Conservation (phyloP, 768 basidiomycete genomes). For the Kwoniella sp. region DNA sequence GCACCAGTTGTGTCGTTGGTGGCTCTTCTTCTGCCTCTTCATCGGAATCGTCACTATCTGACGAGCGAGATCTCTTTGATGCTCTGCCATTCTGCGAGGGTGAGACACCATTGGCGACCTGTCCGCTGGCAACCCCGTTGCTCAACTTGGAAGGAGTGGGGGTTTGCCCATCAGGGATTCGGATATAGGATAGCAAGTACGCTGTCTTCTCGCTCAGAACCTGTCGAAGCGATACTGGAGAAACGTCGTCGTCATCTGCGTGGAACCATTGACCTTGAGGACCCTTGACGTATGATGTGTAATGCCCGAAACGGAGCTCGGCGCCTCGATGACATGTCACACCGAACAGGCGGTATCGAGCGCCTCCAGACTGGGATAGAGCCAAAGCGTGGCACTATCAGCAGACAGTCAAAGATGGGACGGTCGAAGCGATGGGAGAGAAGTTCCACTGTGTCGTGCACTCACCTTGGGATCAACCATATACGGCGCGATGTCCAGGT, state of each 20-base stretch:
- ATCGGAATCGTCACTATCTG: conserved; percentile 1
- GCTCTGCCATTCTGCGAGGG: neutral
- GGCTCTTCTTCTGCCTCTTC: conserved; percentile 7
- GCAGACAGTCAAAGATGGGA: conserved; percentile 3
- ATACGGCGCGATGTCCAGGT: conserved; percentile 69
- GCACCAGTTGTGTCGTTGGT: neutral
- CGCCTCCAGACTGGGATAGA: conserved; percentile 60
- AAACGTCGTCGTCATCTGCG: conserved; percentile 88
- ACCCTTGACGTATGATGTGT: conserved; percentile 80
- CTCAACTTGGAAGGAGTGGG: neutral
- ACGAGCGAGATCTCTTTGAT: neutral
- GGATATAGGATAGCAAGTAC: conserved; percentile 90
- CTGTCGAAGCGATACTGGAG: conserved; percentile 54
- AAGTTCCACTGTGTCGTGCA: conserved; percentile 2
- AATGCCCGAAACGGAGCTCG: conserved; percentile 94
- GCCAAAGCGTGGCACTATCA: neutral
- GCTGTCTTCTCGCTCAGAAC: conserved; percentile 75
- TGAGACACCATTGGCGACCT: neutral
- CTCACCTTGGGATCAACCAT: conserved; percentile 76
- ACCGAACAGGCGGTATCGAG: conserved; percentile 82
- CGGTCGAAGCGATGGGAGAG: neutral
- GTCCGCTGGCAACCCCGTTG: conserved; percentile 11
- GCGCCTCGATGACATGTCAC: conserved; percentile 90
- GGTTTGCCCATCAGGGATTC: conserved; percentile 39
- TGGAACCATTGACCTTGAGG: conserved; percentile 76